Percentiles rank a stretch among this genome's conserved stretches.
Evolutionary conservation across 2,329 filamentous ascomycete species (phyloP).

Genomic region (Fusarium devonianum): DNA sequence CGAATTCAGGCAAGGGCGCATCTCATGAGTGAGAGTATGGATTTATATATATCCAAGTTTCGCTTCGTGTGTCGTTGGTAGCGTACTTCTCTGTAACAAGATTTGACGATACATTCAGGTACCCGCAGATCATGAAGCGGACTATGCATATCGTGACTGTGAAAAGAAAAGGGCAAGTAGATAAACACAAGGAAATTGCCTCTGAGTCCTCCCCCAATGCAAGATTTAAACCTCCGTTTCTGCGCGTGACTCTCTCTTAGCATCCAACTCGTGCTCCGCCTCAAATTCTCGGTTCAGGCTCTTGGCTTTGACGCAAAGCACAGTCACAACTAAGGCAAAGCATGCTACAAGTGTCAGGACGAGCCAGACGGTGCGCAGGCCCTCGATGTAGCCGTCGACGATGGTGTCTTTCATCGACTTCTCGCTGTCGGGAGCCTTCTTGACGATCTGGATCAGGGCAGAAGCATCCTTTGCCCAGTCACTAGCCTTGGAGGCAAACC

Average conservation of each 20-base stretch:
- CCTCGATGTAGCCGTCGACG: slow-evolving; percentile 45
- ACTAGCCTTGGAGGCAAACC: slow-evolving; percentile 51
- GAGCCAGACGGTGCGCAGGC: slow-evolving; percentile 46
- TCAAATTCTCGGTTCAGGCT: slow-evolving; percentile 36
- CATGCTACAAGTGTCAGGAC: slow-evolving; percentile 43
- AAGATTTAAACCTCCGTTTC: slow-evolving; percentile 13
- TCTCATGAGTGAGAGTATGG: too few species aligned
- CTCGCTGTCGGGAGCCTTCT: slow-evolving; percentile 50
- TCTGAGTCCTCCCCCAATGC: too few species aligned
- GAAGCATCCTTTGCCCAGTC: slow-evolving; percentile 65
- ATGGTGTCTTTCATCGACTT: slow-evolving; percentile 36
- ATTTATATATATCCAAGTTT: too few species aligned
- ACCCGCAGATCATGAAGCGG: too few species aligned
- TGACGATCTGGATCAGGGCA: slow-evolving; percentile 57
- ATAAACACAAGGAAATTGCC: too few species aligned
- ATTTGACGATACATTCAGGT: too few species aligned
- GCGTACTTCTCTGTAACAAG: too few species aligned
- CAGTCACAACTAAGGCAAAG: slow-evolving; percentile 27
- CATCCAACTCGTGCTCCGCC: slow-evolving; percentile 29
- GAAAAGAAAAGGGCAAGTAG: too few species aligned
- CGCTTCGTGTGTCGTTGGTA: too few species aligned
- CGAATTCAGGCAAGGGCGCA: too few species aligned
- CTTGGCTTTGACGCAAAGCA: slow-evolving; percentile 28
- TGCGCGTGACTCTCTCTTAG: neutral
- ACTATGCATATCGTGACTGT: too few species aligned